Evolutionary conservation across 257 asterid genomes (phyloP), one percentile per base, ranked within the genome.

Genomic region (Fraxinus americana): DNA sequence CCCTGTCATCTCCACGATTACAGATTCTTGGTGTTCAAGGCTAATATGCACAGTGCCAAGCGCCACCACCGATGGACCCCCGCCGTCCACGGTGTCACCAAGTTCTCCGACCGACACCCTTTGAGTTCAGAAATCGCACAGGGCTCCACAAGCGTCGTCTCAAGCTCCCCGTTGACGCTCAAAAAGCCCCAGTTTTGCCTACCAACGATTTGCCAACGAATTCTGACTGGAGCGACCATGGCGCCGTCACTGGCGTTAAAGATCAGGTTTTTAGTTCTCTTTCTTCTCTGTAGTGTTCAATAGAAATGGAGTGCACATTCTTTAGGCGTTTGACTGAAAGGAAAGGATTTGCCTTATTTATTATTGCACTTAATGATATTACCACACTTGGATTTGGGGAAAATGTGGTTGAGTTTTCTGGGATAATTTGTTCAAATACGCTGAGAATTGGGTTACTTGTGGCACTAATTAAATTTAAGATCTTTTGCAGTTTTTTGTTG

Each of bases 171-270:
- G 76, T 23, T 5, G 94, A 86, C 67, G 93, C 97, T 5, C 73
- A 87, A 43, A 82, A 90, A 80, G 97, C 98, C 36, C 91, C 94
- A 13, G 79, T 83, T 76, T 88, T 94, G 7, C 98, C 98, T 23
- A 94, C 98, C 7, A 73, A 21, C 4, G 82, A 88, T 77, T 87
- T 94, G 3, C 98, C 98, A 5, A 21, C 79, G 39, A 92, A 90
- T 65, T 94, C 88, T 80, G 98, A 92, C 79, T 94, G 97, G 98
- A 78, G 98, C 30, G 98, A 92, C 7, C 89, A 89, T 10, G 98
- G 99, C 12, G 97, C 99, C 54, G 96, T 92, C 34, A 86, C 97
- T 67, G 88, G 70, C 68, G 94, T 94, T 21, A 94, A 94, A 61
- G 84, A 92, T 86, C 99, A 92, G 97, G 99, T 92, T 13, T n/a